These are phyloP conservation scores for Pseudogymnoascus sp. DNA, from an alignment of 2,329 filamentous ascomycete genomes.

Conservation along the genomic window DNA sequence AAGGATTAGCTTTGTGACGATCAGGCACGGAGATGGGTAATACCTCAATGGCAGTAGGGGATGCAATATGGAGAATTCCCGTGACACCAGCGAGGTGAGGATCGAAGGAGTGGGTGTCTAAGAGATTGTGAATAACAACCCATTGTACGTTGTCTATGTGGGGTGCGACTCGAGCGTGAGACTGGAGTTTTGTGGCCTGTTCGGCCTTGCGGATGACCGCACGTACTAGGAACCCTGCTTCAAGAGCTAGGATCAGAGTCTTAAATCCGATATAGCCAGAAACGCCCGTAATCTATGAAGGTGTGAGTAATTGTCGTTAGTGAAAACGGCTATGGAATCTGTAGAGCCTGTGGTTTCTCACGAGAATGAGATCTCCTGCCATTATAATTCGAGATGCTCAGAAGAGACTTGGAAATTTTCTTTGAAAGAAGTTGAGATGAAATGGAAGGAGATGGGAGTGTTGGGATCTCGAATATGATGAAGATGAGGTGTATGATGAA, in stretches of 20 bases:
- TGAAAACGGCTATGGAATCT: conserved; percentile 1
- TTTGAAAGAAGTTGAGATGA: conserved; percentile 7
- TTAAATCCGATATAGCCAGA: conserved; percentile 13
- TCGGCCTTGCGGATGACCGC: conserved; percentile 14
- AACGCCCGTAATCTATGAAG: conserved; percentile 13
- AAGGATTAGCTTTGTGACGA: conserved; percentile 4
- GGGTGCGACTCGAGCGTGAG: not conserved
- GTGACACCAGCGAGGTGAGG: conserved; percentile 12
- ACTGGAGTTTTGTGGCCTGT: conserved; percentile 11
- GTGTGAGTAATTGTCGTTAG: conserved; percentile 12
- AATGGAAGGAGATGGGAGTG: not conserved
- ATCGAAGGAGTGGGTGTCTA: conserved; percentile 14
- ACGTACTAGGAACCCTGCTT: conserved; percentile 15
- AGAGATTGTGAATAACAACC: conserved; percentile 16
- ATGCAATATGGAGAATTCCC: conserved; percentile 18
- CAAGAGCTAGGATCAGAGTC: conserved; percentile 15
- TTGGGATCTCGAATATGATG: conserved; percentile 10
- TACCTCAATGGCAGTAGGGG: conserved; percentile 14
- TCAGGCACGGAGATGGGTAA: not conserved
- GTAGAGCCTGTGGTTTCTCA: not conserved
- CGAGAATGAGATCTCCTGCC: conserved; percentile 16
- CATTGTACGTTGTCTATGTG: conserved; percentile 14
- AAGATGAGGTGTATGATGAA: conserved; percentile 11
- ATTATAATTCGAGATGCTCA: conserved; percentile 12
- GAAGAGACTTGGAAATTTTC: conserved; percentile 11